Evolutionary conservation across 1,139 yeast genomes (phyloP).

Genomic region (Arxiozyma bovina): DNA sequence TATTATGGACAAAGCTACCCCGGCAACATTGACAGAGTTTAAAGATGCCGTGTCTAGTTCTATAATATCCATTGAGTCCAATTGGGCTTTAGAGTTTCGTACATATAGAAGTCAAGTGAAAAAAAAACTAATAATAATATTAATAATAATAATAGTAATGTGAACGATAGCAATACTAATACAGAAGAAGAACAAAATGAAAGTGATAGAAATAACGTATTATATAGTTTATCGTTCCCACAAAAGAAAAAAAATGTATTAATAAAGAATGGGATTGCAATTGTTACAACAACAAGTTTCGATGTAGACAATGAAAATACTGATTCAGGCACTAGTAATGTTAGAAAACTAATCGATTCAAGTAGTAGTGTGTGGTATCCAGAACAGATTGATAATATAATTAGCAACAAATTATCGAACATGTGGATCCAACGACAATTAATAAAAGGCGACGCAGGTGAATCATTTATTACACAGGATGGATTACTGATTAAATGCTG

Average conservation of each 20-base stretch:
- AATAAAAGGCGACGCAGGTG: conserved; percentile 30
- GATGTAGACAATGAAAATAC: conserved; percentile 4
- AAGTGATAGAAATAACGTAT: conserved; percentile 10
- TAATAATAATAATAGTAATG: conserved; percentile 9
- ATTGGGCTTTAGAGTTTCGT: conserved; percentile 28
- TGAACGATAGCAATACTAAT: neutral
- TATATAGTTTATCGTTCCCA: conserved; percentile 25
- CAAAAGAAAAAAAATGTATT: conserved; percentile 20
- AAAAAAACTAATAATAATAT: neutral
- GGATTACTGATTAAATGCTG: conserved; percentile 17
- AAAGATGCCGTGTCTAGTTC: conserved; percentile 26
- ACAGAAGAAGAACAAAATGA: neutral
- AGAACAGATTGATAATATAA: conserved; percentile 23
- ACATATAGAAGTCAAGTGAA: conserved; percentile 22
- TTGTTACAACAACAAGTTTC: conserved; percentile 17
- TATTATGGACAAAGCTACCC: conserved; percentile 28
- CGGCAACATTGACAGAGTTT: conserved; percentile 26
- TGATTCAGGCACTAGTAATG: conserved; percentile 5
- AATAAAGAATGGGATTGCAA: conserved; percentile 20
- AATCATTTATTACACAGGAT: conserved; percentile 19
- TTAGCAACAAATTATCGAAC: conserved; percentile 24
- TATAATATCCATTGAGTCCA: conserved; percentile 19
- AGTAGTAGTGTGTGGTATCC: conserved; percentile 21
- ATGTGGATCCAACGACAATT: conserved; percentile 29
- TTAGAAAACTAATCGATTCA: conserved; percentile 12